Base-by-base conservation (phyloP, 2,329 filamentous ascomycete species). In the Colletotrichum tanaceti region DNA sequence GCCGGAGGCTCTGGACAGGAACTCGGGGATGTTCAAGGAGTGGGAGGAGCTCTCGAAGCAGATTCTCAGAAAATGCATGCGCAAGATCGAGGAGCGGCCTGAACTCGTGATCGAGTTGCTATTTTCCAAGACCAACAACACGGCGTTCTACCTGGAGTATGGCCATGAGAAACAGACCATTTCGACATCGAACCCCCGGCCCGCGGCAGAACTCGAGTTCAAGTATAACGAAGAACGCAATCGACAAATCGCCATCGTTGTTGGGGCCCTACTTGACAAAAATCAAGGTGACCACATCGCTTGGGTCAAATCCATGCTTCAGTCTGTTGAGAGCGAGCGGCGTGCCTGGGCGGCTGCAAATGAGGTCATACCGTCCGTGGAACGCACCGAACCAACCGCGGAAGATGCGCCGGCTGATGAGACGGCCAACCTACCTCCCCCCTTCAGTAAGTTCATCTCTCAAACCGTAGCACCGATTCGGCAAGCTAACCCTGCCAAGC, bases 1-100 rank as follows among this genome's bases (percentile, higher is more conserved):
- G 0, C 92, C 93, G 0, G 88, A 93, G 67, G 88, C 91, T 1
- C 81, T 98, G 39, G 90, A 94, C 75, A 86, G 85, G 41, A 85
- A 85, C 20, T 87, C 86, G 14, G 78, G 85, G n/a, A 85, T 88
- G 68, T 97, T 88, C 80, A 92, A 89, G 73, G 96, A 99, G 73
- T 98, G 95, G 93, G 91, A 97, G 75, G 93, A 97, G 74, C 85
- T 99, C 43, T 87, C 93, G 5, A 91, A 90, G 77, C 94, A 98
- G 74, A 86, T 98, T 46, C 87, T 98, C 72, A 90, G 91, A 73
- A 91, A 90, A 75, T 91, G 95, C 71, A 86, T 93, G 63, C 94
- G 92, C 75, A 97, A 96, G 80, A 86, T 98, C 1, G 88, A 96
- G 70, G 90, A 97, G 73, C 88, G 94, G 50, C 94, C 94, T 0